A percentile compares a stretch with the other conserved stretches of the same genome.
Conservation (phyloP, 192 early-diverging fungal genomes). For the Coemansia guatemalensis region DNA sequence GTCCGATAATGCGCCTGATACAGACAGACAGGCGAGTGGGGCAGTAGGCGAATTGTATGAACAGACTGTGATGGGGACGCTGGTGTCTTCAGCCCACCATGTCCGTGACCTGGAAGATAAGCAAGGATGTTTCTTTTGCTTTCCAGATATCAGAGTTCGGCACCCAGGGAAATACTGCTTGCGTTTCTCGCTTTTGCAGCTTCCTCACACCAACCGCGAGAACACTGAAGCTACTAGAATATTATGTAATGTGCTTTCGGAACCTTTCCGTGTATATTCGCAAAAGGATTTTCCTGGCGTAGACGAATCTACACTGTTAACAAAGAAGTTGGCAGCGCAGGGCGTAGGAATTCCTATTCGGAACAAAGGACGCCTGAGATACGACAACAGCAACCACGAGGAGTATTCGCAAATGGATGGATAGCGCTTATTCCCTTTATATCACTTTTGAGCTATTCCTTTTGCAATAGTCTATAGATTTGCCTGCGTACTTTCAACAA, state of each 20-base stretch:
- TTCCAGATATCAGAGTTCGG: slow-evolving; percentile 35
- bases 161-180: slow-evolving; percentile 30
- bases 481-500: background rate
- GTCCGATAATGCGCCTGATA: background rate
- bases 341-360: slow-evolving; percentile 38
- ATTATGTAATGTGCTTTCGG: slow-evolving; percentile 18
- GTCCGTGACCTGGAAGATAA: slow-evolving; percentile 23
- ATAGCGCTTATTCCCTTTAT: background rate
- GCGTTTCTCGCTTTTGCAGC: slow-evolving; percentile 33
- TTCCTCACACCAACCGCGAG: slow-evolving; percentile 12
- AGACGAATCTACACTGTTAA: slow-evolving; percentile 32
- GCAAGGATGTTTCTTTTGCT: slow-evolving; percentile 32
- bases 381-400: slow-evolving; percentile 9
- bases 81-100: slow-evolving; percentile 17
- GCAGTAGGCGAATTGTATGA: background rate
- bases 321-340: slow-evolving; percentile 29
- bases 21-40: slow-evolving; percentile 2
- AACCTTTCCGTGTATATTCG: slow-evolving; percentile 32
- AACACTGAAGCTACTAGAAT: slow-evolving; percentile 5
- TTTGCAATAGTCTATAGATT: background rate
- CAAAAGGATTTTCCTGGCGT: slow-evolving; percentile 46
- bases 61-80: slow-evolving; percentile 11
- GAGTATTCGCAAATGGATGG: background rate
- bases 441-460: background rate
- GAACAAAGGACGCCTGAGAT: slow-evolving; percentile 39